Conservation (phyloP, 1,284 basidiomycete species). For the Phylloporus sp. region DNA sequence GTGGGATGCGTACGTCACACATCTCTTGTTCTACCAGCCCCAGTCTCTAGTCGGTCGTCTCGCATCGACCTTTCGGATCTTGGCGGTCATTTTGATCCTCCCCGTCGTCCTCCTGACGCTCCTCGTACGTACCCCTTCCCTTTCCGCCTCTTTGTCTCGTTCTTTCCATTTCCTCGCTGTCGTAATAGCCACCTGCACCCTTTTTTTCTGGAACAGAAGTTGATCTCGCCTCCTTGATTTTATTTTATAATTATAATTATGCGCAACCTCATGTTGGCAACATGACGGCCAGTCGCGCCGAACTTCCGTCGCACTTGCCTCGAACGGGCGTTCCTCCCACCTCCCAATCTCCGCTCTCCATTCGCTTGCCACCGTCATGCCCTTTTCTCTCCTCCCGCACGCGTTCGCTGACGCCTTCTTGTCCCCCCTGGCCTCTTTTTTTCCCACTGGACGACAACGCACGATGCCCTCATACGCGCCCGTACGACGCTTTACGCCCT, state of each 20-base stretch:
- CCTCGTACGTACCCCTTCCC: conserved; percentile 55
- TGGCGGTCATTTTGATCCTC: conserved; percentile 68
- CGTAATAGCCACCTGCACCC: conserved; percentile 22
- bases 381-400: neutral
- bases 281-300: neutral
- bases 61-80: conserved; percentile 69
- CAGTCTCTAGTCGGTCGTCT: conserved; percentile 73
- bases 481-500: no score
- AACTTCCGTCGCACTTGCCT: neutral
- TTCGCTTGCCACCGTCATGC: neutral
- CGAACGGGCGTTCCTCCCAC: neutral
- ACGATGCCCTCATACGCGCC: neutral
- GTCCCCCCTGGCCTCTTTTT: no score
- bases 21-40: conserved; percentile 67
- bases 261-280: neutral
- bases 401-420: neutral
- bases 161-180: conserved; percentile 13
- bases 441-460: neutral
- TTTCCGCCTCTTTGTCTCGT: neutral
- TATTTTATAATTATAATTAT: neutral
- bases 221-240: conserved; percentile 11
- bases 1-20: conserved; percentile 66
- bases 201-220: neutral
- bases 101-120: conserved; percentile 72
- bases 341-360: neutral